Evolutionary conservation across 2,329 filamentous ascomycete genomes (phyloP).

Genomic region (Monilinia aucupariae): DNA sequence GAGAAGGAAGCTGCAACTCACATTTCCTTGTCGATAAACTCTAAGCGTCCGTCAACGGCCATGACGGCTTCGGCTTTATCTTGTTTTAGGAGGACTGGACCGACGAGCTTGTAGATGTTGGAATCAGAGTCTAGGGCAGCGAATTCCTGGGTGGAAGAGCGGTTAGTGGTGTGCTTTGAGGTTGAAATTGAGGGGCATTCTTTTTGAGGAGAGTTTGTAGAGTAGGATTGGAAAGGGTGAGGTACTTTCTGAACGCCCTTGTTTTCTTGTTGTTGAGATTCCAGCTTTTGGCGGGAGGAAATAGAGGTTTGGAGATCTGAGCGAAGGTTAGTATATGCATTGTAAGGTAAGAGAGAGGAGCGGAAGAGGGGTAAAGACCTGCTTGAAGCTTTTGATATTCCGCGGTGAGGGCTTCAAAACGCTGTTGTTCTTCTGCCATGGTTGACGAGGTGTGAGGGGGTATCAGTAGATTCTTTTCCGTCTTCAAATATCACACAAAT

Average conservation of each 20-base stretch:
- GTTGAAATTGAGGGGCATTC: slow-evolving; percentile 20
- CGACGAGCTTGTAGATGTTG: slow-evolving; percentile 92
- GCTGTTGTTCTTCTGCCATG: slow-evolving; percentile 71
- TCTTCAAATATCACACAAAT: too few relatives aligned
- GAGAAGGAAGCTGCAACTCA: slow-evolving; percentile 42
- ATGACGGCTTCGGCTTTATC: slow-evolving; percentile 84
- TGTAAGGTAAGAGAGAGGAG: neutral
- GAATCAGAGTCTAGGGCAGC: slow-evolving; percentile 70
- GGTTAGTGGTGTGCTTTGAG: neutral
- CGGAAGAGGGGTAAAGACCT: slow-evolving; percentile 44
- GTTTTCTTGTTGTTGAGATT: slow-evolving; percentile 93
- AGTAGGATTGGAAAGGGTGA: neutral
- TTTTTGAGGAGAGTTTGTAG: neutral
- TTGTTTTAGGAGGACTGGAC: slow-evolving; percentile 89
- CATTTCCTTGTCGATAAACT: slow-evolving; percentile 94
- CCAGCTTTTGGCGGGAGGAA: slow-evolving; percentile 79
- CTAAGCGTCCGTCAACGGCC: slow-evolving; percentile 83
- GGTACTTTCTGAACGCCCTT: slow-evolving; percentile 72
- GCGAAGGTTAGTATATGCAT: neutral
- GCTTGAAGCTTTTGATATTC: slow-evolving; percentile 83
- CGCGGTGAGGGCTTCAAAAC: slow-evolving; percentile 76
- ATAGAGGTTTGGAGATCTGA: slow-evolving; percentile 74
- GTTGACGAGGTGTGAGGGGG: neutral
- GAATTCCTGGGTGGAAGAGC: slow-evolving; percentile 61
- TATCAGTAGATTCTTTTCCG: too few relatives aligned